Base-by-base conservation (phyloP, 2,329 filamentous ascomycete species). In the Ophiostoma himal-ulmi region DNA sequence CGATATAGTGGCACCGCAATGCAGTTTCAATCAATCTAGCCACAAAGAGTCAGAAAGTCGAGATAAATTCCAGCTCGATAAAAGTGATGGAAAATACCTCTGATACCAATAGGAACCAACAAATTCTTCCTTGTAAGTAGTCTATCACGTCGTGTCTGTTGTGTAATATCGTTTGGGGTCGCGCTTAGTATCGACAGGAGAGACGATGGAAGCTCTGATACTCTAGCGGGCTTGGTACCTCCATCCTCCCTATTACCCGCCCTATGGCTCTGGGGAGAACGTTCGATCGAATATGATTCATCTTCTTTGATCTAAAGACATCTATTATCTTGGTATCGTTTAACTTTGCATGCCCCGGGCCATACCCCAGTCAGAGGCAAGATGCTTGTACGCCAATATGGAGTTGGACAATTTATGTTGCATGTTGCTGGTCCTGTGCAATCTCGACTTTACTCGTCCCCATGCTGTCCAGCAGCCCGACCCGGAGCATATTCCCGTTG, bases 401-500 rank as follows among this genome's bases (percentile, higher is more conserved):
- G 17, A 48, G 44, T 48, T 17, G 26, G 5, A 17, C 57, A 60
- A 30, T 17, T 20, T 13, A 62, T 34, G 57, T 34, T 62, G 57
- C 57, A 17, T 62, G 57, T 17, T 62, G 57, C 57, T 62, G 57
- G 57, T 34, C 57, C 57, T 26, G 57, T 17, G 26, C 52, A 57
- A 57, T 57, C 52, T 57, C 52, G 52, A 48, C 44, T 14, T 44
- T 57, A 14, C 54, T 60, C 54, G 54, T 8, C 54, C 30, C 30
- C 34, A 65, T 37, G 34, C 20, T 57, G 4, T 39, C 17, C 62
- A 65, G 62, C 34, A 37, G 34, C 34, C 60, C 7, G 62, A 6
- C 62, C 34, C 62, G 62, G 62, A 65, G 62, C 62, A 37, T 20
- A 65, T 39, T 65, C 62, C 62, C 34, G 36, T 65, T 65, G 62